Base-by-base conservation (phyloP, 768 basidiomycete genomes). In the Rhizopogon vinicolor region DNA sequence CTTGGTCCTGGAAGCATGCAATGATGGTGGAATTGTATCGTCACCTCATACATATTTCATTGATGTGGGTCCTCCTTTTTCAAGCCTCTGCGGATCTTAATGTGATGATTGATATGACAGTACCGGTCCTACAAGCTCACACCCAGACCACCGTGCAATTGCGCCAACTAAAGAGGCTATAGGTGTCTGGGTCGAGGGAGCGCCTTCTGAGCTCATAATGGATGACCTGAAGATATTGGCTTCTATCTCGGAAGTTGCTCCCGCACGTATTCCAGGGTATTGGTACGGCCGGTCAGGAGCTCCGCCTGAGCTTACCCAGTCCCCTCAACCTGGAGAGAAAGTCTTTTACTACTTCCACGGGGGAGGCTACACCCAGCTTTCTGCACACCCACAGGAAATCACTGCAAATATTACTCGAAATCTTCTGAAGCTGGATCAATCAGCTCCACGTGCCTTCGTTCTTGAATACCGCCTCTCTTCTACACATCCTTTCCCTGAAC, bases 401-500 rank as follows among this genome's bases (percentile, higher is more conserved):
- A 77, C 79, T 0, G 69, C 80, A 1, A 64, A 69, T 33, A 75
- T 87, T 22, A 60, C 75, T 1, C 75, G 69, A 10, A 79, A 77
- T 12, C 65, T 84, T 28, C 63, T 89, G 22, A 63, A 80, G 56
- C 71, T 79, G 39, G 69, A 73, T 41, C 65, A 72, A 41, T 57
- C 72, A 12, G 65, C 83, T n/a, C 66, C 72, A 29, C 80, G 84
- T 41, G 71, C 75, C 5, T 78, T 89, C 62, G 78, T 79, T 12
- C 61, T 89, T 46, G 91, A 91, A 68, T 93, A 93, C 67, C 84
- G 89, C 5, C 78, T 86, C 43, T 81, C 83, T 40, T 70, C 81
- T 6, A 65, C 69, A 12, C 65, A 72, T 48, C 76, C 81, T 28
- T 71, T 71, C 62, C 57, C 64, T 29, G 67, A 73, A 12, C 69